Evolutionary conservation across 2,329 filamentous ascomycete genomes (phyloP).

Genomic region (Cladosporium sphaerospermum): DNA sequence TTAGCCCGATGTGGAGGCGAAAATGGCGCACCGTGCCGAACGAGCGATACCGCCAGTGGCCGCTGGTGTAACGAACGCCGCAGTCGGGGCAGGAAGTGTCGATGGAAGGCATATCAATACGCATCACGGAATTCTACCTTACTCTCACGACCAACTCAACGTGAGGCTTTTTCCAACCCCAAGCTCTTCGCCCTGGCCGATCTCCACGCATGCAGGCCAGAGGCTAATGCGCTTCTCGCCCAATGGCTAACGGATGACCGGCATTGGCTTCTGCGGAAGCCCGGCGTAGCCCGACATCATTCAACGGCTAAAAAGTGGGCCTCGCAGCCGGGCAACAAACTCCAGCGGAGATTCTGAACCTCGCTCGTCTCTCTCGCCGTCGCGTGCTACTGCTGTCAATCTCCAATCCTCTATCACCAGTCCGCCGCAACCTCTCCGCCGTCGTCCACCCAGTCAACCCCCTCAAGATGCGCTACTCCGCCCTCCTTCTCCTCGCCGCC

Average conservation of each 20-base stretch:
- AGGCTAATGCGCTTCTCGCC: background rate
- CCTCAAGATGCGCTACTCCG: slow-evolving; percentile 9
- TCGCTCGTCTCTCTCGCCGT: slow-evolving; percentile 1
- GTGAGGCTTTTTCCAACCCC: too few relatives aligned
- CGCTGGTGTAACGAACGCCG: too few relatives aligned
- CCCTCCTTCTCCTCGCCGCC: slow-evolving; percentile 10
- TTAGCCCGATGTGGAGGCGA: slow-evolving; percentile 9
- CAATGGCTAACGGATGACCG: slow-evolving; percentile 1
- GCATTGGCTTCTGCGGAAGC: background rate
- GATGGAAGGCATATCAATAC: too few relatives aligned
- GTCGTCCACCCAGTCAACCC: background rate
- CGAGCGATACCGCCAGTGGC: too few relatives aligned
- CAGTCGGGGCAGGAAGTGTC: too few relatives aligned
- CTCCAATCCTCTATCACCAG: slow-evolving; percentile 1
- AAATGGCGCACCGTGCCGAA: slow-evolving; percentile 6
- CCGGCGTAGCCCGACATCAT: slow-evolving; percentile 1
- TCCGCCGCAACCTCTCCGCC: slow-evolving; percentile 6
- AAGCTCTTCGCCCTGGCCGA: slow-evolving; percentile 1
- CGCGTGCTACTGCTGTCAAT: slow-evolving; percentile 7
- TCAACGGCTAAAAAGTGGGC: slow-evolving; percentile 1
- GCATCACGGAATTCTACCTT: too few relatives aligned
- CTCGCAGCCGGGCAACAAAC: slow-evolving; percentile 3
- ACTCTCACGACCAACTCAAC: too few relatives aligned
- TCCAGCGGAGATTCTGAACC: background rate
- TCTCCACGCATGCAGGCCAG: slow-evolving; percentile 1